Base-by-base conservation (phyloP, 2,329 filamentous ascomycete species). In the Dactylellina parvicollis region DNA sequence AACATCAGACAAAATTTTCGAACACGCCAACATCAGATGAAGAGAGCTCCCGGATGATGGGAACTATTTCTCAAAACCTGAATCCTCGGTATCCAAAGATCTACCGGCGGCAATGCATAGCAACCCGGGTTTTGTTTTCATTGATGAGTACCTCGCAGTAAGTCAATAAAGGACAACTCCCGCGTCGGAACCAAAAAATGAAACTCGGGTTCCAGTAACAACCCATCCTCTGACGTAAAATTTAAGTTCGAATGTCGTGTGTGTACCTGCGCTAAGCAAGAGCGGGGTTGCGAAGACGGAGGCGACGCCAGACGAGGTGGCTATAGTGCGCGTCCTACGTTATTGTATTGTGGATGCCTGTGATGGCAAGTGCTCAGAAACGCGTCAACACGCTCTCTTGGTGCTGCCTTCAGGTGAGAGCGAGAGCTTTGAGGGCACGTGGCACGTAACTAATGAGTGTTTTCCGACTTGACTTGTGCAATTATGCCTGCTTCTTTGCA, bases 11-110 rank as follows among this genome's bases (percentile, higher is more conserved):
- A 26, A 18, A 40, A n/a, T 4, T 14, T 40, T 12, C 12, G 18
- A 46, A 14, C 34, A 38, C 4, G 12, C 34, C 12, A 40, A 69
- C 28, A 69, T 61, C 64, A 61, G 64, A 69, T 55, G 64, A 61
- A 69, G 22, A 16, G 36, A 61, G 38, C 52, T 66, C 50, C 49
- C 42, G 52, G 38, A 24, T n/a, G 36, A 16, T 47, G 34, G 55
- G 40, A 60, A 40, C 36, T 34, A 28, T 16, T 9, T 46, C 24
- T 26, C 52, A 26, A 14, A 54, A 46, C 8, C 64, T 55, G 26
- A 55, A 20, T 44, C 34, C 28, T 61, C 64, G 64, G 64, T 60
- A 69, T 44, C 54, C 55, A n/a, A 22, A 47, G 22, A 54, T 55
- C 47, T 69, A 26, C 47, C 46, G 47, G 42, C 4, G 10, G 7